Evolutionary conservation across 75 land plant genomes (phyloP).

Genomic region (Sequoia sempervirens): DNA sequence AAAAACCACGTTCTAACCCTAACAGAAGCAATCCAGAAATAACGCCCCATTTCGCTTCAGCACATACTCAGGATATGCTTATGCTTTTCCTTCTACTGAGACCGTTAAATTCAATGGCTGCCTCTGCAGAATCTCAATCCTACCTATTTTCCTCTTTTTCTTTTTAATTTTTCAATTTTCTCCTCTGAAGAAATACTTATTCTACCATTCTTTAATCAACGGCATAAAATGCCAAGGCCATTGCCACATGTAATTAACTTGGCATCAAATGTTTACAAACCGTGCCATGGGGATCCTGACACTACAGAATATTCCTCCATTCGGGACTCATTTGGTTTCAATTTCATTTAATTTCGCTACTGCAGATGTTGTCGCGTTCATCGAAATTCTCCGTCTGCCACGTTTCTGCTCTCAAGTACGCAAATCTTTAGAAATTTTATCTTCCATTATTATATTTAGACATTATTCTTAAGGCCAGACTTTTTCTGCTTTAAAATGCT

Average conservation of each 20-base stretch:
- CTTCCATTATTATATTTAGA: background rate
- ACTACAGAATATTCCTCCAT: background rate
- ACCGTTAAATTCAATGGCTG: constrained; percentile 9
- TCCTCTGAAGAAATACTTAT: too few relatives aligned
- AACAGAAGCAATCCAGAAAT: background rate
- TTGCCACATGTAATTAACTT: background rate
- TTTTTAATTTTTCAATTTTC: too few relatives aligned
- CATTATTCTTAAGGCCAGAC: background rate
- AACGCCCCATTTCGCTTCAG: background rate
- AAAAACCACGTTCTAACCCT: background rate
- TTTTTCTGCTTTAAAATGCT: background rate
- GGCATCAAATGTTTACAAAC: background rate
- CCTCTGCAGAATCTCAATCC: background rate
- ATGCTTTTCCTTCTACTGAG: background rate
- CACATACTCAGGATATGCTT: background rate
- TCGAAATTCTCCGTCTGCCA: background rate
- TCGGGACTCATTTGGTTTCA: background rate
- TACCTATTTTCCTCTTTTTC: background rate
- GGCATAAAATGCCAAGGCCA: background rate
- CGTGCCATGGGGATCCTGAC: background rate
- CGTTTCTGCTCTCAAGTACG: background rate
- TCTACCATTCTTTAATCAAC: background rate
- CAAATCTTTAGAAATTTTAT: background rate
- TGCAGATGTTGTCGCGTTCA: background rate
- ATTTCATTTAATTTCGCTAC: background rate